These are phyloP conservation scores for Flaveria sonorensis DNA, from an alignment of 129 eudicot genomes.

Conservation along the genomic window DNA sequence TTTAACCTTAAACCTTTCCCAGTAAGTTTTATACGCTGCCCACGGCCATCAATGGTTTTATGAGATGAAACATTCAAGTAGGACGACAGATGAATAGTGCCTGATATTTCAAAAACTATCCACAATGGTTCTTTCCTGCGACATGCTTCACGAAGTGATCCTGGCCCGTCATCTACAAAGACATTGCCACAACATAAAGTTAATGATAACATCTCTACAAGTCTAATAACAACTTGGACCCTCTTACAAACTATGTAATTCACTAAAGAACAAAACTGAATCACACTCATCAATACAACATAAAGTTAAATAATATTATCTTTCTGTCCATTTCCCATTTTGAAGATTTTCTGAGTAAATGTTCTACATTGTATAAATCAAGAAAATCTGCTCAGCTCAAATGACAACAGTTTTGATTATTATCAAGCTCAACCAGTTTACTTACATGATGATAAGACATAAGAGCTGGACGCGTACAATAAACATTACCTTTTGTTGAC, in stretches of 20 bases:
- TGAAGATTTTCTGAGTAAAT: neutral
- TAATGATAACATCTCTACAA: neutral
- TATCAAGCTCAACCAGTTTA: too few species aligned
- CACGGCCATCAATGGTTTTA: slow-evolving; percentile 90
- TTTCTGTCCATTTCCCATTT: neutral
- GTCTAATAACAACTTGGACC: too few species aligned
- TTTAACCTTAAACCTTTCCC: slow-evolving; percentile 88
- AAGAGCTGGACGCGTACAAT: neutral
- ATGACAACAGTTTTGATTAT: too few species aligned
- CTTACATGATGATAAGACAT: neutral
- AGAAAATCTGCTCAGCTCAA: neutral
- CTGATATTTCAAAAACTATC: slow-evolving; percentile 79
- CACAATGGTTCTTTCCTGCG: slow-evolving; percentile 80
- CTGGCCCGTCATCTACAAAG: slow-evolving; percentile 89
- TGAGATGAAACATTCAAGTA: slow-evolving; percentile 75
- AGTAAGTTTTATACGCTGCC: slow-evolving; percentile 61
- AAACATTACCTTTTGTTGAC: neutral
- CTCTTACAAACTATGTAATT: neutral
- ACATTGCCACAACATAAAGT: slow-evolving; percentile 10
- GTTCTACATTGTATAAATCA: neutral
- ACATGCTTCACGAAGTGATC: slow-evolving; percentile 89
- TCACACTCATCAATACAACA: slow-evolving; percentile 7
- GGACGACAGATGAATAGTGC: slow-evolving; percentile 73
- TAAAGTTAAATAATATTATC: neutral
- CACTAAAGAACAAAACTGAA: slow-evolving; percentile 11